These are phyloP conservation scores for Tulasnella sp. DNA, from an alignment of 768 basidiomycete species.

Conservation along the genomic window DNA sequence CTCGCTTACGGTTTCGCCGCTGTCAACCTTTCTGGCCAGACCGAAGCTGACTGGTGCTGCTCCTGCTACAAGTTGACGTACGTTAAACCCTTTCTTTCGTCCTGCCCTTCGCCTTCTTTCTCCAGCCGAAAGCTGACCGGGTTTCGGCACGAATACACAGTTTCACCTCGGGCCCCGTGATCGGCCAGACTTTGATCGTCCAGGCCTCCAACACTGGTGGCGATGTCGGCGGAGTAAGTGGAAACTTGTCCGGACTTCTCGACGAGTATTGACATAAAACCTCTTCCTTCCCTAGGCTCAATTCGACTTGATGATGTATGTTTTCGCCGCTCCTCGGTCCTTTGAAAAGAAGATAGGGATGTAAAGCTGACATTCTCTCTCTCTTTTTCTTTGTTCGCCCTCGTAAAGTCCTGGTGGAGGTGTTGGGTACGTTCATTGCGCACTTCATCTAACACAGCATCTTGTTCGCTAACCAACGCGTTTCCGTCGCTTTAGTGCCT, in stretches of 20 bases:
- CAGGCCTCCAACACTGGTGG: conserved; percentile 42
- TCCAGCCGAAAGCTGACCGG: not conserved
- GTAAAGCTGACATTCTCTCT: not conserved
- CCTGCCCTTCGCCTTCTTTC: no score
- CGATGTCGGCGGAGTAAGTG: conserved; percentile 14
- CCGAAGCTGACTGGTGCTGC: conserved; percentile 39
- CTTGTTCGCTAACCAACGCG: not conserved
- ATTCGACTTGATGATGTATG: conserved; percentile 34
- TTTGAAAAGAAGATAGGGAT: not conserved
- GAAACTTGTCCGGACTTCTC: not conserved
- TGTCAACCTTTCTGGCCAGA: conserved; percentile 34
- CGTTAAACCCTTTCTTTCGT: not conserved
- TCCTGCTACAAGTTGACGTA: conserved; percentile 41
- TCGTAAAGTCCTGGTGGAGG: conserved; percentile 39
- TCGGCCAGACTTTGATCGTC: conserved; percentile 40
- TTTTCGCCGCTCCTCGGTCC: not conserved
- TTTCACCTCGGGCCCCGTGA: conserved; percentile 40
- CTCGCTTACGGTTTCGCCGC: conserved; percentile 39
- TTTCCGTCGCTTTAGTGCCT: not conserved
- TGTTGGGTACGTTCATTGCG: conserved; percentile 34
- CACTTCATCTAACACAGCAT: not conserved
- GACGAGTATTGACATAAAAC: not conserved
- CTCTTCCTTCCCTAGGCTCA: conserved; percentile 1
- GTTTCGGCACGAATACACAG: not conserved
- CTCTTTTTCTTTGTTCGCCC: not conserved